Percentiles rank a stretch among this genome's conserved stretches.
Conservation (phyloP, 2,329 filamentous ascomycete genomes). For the Fusarium liriodendri region DNA sequence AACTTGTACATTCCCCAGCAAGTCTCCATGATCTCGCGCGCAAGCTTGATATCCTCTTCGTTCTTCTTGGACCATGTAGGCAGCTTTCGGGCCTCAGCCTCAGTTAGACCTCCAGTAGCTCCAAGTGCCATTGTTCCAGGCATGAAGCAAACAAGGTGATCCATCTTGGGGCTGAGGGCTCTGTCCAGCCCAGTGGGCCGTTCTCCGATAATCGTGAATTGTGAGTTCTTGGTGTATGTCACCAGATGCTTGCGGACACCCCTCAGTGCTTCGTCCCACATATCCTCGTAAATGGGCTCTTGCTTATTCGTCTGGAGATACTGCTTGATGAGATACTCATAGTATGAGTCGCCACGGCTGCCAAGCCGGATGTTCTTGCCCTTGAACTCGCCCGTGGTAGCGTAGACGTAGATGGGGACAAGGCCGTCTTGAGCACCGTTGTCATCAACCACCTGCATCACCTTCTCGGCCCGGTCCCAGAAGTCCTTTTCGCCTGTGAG, state of each 20-base stretch:
- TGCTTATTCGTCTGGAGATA: slow-evolving; percentile 92
- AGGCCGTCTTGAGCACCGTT: slow-evolving; percentile 84
- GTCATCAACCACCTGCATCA: slow-evolving; percentile 90
- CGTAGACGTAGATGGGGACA: slow-evolving; percentile 90
- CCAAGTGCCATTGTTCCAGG: slow-evolving; percentile 94
- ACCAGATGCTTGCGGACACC: slow-evolving; percentile 93
- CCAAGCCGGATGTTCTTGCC: slow-evolving; percentile 90
- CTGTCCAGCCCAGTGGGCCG: slow-evolving; percentile 77
- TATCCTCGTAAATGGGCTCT: slow-evolving; percentile 86
- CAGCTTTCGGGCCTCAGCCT: slow-evolving; percentile 79
- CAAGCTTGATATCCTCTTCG: slow-evolving; percentile 88
- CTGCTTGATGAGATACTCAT: slow-evolving; percentile 99
- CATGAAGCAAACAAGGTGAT: slow-evolving; percentile 97
- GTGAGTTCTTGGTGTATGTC: slow-evolving; percentile 83
- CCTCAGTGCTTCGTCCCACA: slow-evolving; percentile 89
- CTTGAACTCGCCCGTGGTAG: slow-evolving; percentile 81
- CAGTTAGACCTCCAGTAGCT: slow-evolving; percentile 81
- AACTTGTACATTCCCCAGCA: slow-evolving; percentile 98
- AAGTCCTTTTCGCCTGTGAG: slow-evolving; percentile 92
- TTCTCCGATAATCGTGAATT: slow-evolving; percentile 92
- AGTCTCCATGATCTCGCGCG: slow-evolving; percentile 92
- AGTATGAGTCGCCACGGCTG: slow-evolving; percentile 96
- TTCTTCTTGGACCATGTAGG: slow-evolving; percentile 80
- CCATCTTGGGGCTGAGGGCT: slow-evolving; percentile 88
- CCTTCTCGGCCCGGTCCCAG: slow-evolving; percentile 91